Evolutionary conservation across 352 stramenopile species (phyloP).

Genomic region (Phytophthora fragariae): DNA sequence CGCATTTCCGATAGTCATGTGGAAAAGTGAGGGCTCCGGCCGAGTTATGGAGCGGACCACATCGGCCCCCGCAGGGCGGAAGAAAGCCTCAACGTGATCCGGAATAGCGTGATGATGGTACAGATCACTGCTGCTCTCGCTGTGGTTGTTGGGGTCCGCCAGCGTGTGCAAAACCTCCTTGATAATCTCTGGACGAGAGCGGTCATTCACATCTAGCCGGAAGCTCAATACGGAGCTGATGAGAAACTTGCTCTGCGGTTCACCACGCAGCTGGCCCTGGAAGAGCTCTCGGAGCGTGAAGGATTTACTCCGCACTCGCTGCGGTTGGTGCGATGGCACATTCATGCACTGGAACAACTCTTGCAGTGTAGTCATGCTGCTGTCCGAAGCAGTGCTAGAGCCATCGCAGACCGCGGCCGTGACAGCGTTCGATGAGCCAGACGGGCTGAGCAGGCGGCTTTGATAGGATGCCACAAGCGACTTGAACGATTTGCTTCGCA

Average conservation of each 20-base stretch:
- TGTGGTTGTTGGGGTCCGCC: slow-evolving; percentile 48
- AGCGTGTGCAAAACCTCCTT: slow-evolving; percentile 80
- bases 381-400: slow-evolving; percentile 66
- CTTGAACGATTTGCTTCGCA: slow-evolving; percentile 84
- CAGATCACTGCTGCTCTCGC: slow-evolving; percentile 64
- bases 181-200: slow-evolving; percentile 60
- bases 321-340: slow-evolving; percentile 81
- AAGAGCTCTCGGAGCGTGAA: slow-evolving; percentile 75
- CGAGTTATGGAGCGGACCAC: slow-evolving; percentile 65
- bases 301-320: slow-evolving; percentile 75
- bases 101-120: slow-evolving; percentile 81
- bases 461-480: slow-evolving; percentile 80
- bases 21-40: slow-evolving; percentile 75
- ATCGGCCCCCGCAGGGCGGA: slow-evolving; percentile 67
- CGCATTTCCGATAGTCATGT: slow-evolving; percentile 85
- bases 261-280: slow-evolving; percentile 66
- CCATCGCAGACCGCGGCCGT: slow-evolving; percentile 36
- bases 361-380: slow-evolving; percentile 85
- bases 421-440: slow-evolving; percentile 38
- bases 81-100: slow-evolving; percentile 87
- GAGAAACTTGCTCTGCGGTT: slow-evolving; percentile 66
- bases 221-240: slow-evolving; percentile 82
- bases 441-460: slow-evolving; percentile 76
- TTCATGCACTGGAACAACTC: slow-evolving; percentile 92
- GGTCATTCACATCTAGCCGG: slow-evolving; percentile 67